Evolutionary conservation across 2,329 filamentous ascomycete species (phyloP).

Genomic region (Colletotrichum costaricense): DNA sequence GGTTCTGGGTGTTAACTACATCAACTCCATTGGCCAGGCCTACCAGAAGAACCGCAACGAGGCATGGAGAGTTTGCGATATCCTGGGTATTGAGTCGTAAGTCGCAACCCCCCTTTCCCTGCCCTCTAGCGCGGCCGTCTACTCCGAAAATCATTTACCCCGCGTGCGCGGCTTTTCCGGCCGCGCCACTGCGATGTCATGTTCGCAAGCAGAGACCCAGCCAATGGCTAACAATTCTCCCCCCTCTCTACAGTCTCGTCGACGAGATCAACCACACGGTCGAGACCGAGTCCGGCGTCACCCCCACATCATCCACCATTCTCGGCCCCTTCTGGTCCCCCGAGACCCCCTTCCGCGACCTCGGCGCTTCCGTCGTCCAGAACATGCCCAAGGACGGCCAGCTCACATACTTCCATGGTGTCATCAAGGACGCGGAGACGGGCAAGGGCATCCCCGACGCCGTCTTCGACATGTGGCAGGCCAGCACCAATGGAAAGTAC

Average conservation of each 20-base stretch:
- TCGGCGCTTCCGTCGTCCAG: constrained; percentile 33
- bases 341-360: constrained; percentile 36
- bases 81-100: constrained; percentile 34
- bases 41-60: constrained; percentile 38
- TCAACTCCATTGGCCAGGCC: constrained; percentile 36
- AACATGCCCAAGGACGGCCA: constrained; percentile 34
- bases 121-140: background rate
- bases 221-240: background rate
- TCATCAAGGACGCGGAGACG: constrained; percentile 38
- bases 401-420: constrained; percentile 35
- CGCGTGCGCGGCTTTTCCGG: background rate
- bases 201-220: background rate
- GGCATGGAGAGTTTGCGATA: constrained; percentile 35
- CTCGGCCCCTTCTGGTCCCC: constrained; percentile 37
- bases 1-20: constrained; percentile 35
- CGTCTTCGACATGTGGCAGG: constrained; percentile 71
- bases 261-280: constrained; percentile 36
- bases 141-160: background rate
- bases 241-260: constrained; percentile 18
- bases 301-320: constrained; percentile 34
- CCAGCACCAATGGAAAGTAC: constrained; percentile 68
- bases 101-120: background rate
- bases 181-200: background rate
- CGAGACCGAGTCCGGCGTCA: constrained; percentile 25
- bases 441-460: constrained; percentile 51